Conservation (phyloP, 208 protist species). For the Trypanosoma caninum region DNA sequence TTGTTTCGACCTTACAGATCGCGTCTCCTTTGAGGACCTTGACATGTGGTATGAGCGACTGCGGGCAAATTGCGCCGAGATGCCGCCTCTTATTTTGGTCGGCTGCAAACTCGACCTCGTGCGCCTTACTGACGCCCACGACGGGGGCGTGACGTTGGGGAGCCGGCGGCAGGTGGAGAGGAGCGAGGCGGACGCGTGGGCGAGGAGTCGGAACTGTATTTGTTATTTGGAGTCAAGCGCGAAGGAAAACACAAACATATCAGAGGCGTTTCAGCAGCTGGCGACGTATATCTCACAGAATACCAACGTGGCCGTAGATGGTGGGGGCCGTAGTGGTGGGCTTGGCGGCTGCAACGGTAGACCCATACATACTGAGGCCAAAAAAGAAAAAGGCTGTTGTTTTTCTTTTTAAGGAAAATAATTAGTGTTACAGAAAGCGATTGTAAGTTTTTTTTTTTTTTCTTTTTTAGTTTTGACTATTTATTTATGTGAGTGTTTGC, state of each 20-base stretch:
- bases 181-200: conserved; percentile 84
- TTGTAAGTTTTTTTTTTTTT: no score
- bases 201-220: conserved; percentile 59
- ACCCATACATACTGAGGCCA: not conserved
- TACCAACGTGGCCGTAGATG: conserved; percentile 32
- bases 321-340: conserved; percentile 11
- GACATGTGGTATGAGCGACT: conserved; percentile 80
- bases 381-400: conserved; percentile 21
- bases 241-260: conserved; percentile 88
- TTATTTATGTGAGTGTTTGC: no score
- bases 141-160: conserved; percentile 67
- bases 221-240: conserved; percentile 88
- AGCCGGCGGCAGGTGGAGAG: conserved; percentile 71
- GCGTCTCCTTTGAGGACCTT: conserved; percentile 83
- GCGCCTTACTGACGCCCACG: conserved; percentile 40
- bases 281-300: conserved; percentile 63
- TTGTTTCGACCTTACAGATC: conserved; percentile 97
- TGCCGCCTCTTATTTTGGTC: conserved; percentile 80
- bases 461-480: conserved; percentile 17
- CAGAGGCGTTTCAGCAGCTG: conserved; percentile 78
- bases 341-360: conserved; percentile 13
- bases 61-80: conserved; percentile 44
- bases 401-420: conserved; percentile 17
- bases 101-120: conserved; percentile 87
- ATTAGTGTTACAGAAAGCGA: not conserved